Evolutionary conservation across 768 basidiomycete genomes (phyloP), one percentile per base, ranked within the genome.

Genomic region (Phlebiopsis flavidoalba): DNA sequence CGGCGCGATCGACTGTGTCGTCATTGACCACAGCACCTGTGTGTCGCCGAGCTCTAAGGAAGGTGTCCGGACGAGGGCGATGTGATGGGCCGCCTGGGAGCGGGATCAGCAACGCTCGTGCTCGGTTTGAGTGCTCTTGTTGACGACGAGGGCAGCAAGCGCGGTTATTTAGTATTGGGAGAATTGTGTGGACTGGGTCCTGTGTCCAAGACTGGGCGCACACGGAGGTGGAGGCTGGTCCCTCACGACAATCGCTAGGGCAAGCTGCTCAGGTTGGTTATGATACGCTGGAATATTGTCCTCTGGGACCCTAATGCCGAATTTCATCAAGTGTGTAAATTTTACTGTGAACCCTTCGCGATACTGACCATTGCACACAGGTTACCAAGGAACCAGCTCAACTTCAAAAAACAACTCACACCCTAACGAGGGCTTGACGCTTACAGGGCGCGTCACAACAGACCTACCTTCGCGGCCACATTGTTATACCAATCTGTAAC

Each of bases 21-120:
- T 98, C 7, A 96, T 94, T 57, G 96, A 99, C 75, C 96, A 99
- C 70, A 95, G 92, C n/a, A n/a, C 64, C 95, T 95, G 15, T 98
- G 95, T 72, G 79, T 90, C 12, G 76, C 83, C 22, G 85, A 87
- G 66, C 76, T 99, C 61, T n/a, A n/a, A 99, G 98, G 77, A 82
- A 81, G 62, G 71, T 86, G n/a, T n/a, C n/a, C n/a, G 37, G 86
- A 87, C 31, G 80, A 82, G 47, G 91, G 94, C 1, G 82, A 95
- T 68, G 79, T 98, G 62, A 91, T 97, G 88, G 72, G 76, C n/a
- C 21, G 92, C 95, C 0, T 98, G 96, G 96, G 96, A n/a, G 96
- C 46, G 96, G 96, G 0, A 92, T 99, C 64, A 90, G 89, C 62
- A n/a, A 88, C 91, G 5, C 80, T 99, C 22, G 96, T 96, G 3